A percentile compares a stretch with the other conserved stretches of the same genome.
Evolutionary conservation across 2,329 filamentous ascomycete genomes (phyloP).

Genomic region (Fusarium sp.): DNA sequence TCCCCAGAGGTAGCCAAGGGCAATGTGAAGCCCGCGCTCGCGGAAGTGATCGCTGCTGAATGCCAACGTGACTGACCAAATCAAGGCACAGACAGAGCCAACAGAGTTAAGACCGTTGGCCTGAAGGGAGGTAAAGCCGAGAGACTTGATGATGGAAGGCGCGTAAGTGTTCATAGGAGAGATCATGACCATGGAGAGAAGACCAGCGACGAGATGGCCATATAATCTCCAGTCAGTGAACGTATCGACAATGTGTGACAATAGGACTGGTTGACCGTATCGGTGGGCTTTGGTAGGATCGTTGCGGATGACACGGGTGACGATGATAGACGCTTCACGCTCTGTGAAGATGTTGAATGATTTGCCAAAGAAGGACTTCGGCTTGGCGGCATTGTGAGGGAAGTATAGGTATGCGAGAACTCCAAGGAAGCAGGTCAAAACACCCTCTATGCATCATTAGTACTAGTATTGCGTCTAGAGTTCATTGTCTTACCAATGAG

Average conservation of each 20-base stretch:
- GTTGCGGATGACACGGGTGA: conserved; percentile 43
- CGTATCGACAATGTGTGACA: conserved; percentile 39
- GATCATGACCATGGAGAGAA: conserved; percentile 47
- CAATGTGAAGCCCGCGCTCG: conserved; percentile 44
- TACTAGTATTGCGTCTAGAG: fast-evolving
- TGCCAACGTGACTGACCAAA: conserved; percentile 40
- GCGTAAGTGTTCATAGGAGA: conserved; percentile 45
- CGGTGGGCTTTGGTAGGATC: conserved; percentile 42
- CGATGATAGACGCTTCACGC: conserved; percentile 39
- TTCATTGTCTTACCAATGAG: conserved; percentile 35
- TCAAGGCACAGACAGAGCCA: conserved; percentile 39
- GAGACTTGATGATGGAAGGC: conserved; percentile 43
- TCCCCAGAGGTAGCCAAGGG: conserved; percentile 40
- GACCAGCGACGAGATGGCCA: conserved; percentile 38
- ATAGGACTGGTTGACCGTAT: conserved; percentile 35
- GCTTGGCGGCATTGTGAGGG: conserved; percentile 38
- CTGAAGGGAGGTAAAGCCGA: conserved; percentile 40
- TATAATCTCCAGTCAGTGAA: conserved; percentile 44
- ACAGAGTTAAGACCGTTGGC: conserved; percentile 45
- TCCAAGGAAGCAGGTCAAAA: conserved; percentile 38
- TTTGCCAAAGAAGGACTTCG: conserved; percentile 40
- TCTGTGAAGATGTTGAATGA: conserved; percentile 39
- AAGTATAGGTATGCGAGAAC: conserved; percentile 42
- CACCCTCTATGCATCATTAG: conserved; percentile 35
- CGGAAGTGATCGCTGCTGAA: conserved; percentile 42